Base-by-base conservation (phyloP, 805 yeast genomes). In the Cyberlindnera galapagoensis region DNA sequence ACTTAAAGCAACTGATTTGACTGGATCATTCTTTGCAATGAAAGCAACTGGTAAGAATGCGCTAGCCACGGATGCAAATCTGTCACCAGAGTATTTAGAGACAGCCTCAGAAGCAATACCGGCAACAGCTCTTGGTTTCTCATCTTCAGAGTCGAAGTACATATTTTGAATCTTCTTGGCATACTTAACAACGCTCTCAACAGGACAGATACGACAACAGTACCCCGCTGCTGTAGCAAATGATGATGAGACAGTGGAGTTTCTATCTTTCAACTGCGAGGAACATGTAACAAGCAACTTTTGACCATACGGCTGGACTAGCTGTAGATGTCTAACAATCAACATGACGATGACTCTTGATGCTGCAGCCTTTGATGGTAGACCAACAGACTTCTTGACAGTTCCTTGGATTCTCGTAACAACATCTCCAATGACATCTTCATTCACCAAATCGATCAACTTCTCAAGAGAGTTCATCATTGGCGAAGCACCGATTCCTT, bases 361-460 rank as follows among this genome's bases (percentile, higher is more conserved):
- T 0, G 90, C 87, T 16, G 88, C 85, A 0, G 83, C 86, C 49
- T 90, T 86, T 0, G 97, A 85, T 0, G 97, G 97, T 10, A 92
- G 62, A 0, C 97, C 97, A 14, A 88, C 83, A 0, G 94, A 73
- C 35, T 64, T 69, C 39, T 76, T 75, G 7, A 84, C 71, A 2
- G 85, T 71, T 14, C 57, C 49, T 15, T 70, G 69, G 18, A 86
- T 58, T 23, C 60, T 62, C 3, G 60, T 62, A 4, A 83, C 61
- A 16, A 63, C 56, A 2, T 62, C 62, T 3, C 26, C 41, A 20
- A 47, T 40, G n/a, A 36, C 39, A 16, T 58, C 63, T 7, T 67
- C 74, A 51, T 75, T 80, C 5, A 79, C 45, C 18, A 73, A 49
- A 28, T 73, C 79, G 38, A 88, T 57, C 39, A 88, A 54, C 30